These are phyloP conservation scores for Glebionis coronaria DNA, from an alignment of 129 eudicot genomes.

Conservation along the genomic window DNA sequence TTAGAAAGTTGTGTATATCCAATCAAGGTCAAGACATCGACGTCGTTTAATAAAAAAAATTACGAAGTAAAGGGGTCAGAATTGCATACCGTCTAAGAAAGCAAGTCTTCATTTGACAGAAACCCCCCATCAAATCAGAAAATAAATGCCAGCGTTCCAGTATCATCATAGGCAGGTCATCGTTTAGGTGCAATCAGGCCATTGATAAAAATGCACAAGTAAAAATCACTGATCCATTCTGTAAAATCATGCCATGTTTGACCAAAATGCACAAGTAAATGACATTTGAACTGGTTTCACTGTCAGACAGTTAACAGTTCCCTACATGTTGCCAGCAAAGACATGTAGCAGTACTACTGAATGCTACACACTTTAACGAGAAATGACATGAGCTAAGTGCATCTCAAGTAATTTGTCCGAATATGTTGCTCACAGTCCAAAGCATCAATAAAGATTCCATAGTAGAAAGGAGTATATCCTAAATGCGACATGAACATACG, in stretches of 20 bases:
- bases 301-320: neutral
- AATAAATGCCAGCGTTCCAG: too few species aligned
- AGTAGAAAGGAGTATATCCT: neutral
- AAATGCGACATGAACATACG: neutral
- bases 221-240: too few species aligned
- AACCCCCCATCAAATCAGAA: too few species aligned
- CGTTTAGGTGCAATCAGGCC: too few species aligned
- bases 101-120: too few species aligned
- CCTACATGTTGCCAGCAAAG: slow-evolving; percentile 2
- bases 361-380: neutral
- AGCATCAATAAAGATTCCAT: neutral
- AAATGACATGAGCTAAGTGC: neutral
- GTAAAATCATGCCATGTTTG: neutral
- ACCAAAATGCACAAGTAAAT: neutral
- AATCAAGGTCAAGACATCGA: too few species aligned
- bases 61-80: too few species aligned
- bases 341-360: neutral
- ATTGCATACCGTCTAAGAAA: too few species aligned
- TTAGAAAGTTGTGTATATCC: too few species aligned
- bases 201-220: too few species aligned
- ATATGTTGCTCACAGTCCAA: slow-evolving; percentile 3
- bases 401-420: neutral
- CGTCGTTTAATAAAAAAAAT: too few species aligned
- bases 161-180: too few species aligned
- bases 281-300: neutral